Conservation (phyloP, 306 rosid genomes). For the Benincasa hispida region DNA sequence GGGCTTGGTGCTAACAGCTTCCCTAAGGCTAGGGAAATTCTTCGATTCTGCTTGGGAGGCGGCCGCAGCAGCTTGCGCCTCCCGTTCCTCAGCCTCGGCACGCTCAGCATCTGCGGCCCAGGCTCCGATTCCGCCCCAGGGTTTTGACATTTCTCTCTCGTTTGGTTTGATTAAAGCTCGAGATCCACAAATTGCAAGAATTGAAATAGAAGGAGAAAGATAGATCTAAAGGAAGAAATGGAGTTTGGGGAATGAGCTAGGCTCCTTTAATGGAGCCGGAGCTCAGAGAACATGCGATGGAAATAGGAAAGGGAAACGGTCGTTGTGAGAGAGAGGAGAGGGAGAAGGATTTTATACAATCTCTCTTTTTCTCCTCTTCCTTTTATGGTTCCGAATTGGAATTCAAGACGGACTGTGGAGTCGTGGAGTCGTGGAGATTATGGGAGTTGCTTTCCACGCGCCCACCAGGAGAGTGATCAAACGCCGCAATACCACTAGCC, state of each 20-base stretch:
- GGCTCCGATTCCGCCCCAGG: conserved; percentile 81
- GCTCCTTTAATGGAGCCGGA: conserved; percentile 78
- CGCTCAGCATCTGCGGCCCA: conserved; percentile 98
- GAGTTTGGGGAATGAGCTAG: conserved; percentile 16
- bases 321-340: background rate
- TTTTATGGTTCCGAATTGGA: background rate
- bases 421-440: background rate
- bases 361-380: background rate
- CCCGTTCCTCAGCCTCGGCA: conserved; percentile 77
- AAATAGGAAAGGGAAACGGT: conserved; percentile 13
- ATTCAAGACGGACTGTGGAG: background rate
- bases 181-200: conserved; percentile 29
- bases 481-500: background rate
- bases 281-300: conserved; percentile 47
- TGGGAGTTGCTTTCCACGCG: background rate
- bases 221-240: background rate
- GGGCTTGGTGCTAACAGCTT: conserved; percentile 50
- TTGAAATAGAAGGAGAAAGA: background rate
- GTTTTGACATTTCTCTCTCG: conserved; percentile 40
- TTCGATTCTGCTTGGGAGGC: conserved; percentile 28
- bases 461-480: background rate
- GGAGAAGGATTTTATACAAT: background rate
- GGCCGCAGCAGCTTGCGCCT: conserved; percentile 28
- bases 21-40: conserved; percentile 74
- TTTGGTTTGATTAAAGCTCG: background rate